These are phyloP conservation scores for Aureobasidium uvarum DNA, from an alignment of 2,329 filamentous ascomycete species.

Conservation along the genomic window DNA sequence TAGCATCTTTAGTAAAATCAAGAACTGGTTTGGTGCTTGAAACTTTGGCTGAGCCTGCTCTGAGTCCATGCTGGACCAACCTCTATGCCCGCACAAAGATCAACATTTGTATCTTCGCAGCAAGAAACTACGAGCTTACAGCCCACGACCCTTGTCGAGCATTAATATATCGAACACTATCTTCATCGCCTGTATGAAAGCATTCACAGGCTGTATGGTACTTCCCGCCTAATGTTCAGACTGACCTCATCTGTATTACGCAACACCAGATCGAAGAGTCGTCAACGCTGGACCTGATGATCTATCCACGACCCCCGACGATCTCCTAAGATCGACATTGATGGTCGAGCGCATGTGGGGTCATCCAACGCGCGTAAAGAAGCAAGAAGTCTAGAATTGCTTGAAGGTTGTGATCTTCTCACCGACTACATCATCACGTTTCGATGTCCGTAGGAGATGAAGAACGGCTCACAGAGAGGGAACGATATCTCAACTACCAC, in stretches of 20 bases:
- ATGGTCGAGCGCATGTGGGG: background rate
- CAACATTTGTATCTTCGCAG: no score
- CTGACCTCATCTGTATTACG: background rate
- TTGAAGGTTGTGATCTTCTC: no score
- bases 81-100: no score
- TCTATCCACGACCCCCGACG: background rate
- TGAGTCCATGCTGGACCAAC: background rate
- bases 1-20: background rate
- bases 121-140: no score
- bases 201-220: background rate
- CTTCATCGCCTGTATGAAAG: no score
- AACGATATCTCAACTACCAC: no score
- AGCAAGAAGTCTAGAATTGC: no score
- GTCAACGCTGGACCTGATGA: background rate
- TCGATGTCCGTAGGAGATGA: no score
- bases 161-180: no score
- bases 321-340: background rate
- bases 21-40: conserved; percentile 4
- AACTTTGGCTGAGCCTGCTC: background rate
- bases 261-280: background rate
- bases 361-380: background rate
- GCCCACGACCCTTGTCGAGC: no score
- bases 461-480: no score
- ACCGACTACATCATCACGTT: no score
- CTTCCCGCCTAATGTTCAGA: background rate